Base-by-base conservation (phyloP, 2,329 filamentous ascomycete genomes). In the Epichloe bromicola region DNA sequence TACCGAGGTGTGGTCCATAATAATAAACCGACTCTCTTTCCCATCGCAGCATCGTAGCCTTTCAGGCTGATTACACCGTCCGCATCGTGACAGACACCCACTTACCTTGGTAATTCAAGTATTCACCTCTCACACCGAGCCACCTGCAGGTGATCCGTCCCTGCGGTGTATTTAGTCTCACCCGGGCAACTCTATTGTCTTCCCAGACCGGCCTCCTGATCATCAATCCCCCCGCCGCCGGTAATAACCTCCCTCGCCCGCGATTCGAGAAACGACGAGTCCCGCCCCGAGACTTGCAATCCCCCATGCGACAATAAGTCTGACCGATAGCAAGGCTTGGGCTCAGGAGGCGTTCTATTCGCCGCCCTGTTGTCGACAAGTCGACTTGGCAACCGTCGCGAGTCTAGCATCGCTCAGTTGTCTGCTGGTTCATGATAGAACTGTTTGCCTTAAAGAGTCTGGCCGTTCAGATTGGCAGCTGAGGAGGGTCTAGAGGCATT, bases 301-400 rank as follows among this genome's bases (percentile, higher is more conserved):
- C 53, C 50, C 20, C 26, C 51, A 67, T 67, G 65, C 63, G 62
- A 65, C 64, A 57, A 64, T 63, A 63, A 58, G 55, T 55, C 58
- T 54, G 56, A 44, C 44, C 50, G 44, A 62, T 52, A 47, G 37
- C 17, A 44, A 48, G 52, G 50, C 58, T 56, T 59, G 57, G 59
- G 59, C 61, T 60, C 59, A 63, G 59, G 64, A 65, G 63, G 60
- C 61, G 60, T 60, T 57, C 58, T 56, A 50, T 58, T 57, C 59
- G 62, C 52, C 60, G 58, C 50, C 54, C 50, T 54, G 54, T 55
- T 49, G 55, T 56, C 55, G 53, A 60, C 51, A 51, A 53, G 50
- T 53, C 53, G 52, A 58, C 51, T 56, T 52, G 52, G 41, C 48
- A 48, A 52, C 50, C 48, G 50, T 30, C 46, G 57, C 56, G 56